Conservation (phyloP, 192 early-diverging fungal species). For the Gonapodya sp. region DNA sequence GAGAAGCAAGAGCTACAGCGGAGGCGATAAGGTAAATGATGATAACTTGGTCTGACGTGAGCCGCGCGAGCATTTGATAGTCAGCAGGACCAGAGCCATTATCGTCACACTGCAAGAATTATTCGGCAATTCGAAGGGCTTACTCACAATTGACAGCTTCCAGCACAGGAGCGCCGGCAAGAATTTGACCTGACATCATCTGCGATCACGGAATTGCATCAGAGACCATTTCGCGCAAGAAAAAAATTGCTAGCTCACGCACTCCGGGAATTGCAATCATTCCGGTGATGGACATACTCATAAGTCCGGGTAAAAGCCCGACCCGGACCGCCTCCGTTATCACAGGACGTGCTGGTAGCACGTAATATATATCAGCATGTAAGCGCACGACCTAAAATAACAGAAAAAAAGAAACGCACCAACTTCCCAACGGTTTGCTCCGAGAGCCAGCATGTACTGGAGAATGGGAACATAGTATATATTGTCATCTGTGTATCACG, state of each 20-base stretch:
- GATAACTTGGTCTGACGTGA: not conserved
- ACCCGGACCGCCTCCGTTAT: not conserved
- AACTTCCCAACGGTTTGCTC: conserved; percentile 3
- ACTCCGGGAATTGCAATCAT: not conserved
- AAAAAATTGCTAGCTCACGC: not conserved
- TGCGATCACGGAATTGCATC: not conserved
- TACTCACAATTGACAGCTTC: not conserved
- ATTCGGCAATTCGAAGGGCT: too few species aligned
- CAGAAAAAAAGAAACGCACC: not conserved
- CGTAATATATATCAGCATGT: too few species aligned
- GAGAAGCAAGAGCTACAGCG: not conserved
- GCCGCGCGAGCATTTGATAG: not conserved
- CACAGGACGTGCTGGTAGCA: not conserved
- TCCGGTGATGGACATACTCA: not conserved
- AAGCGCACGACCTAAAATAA: not conserved
- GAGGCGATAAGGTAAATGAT: not conserved
- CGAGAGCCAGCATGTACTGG: not conserved
- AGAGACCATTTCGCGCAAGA: not conserved
- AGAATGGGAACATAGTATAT: too few species aligned
- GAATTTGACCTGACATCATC: conserved; percentile 10
- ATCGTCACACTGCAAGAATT: too few species aligned
- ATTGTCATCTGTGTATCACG: too few species aligned
- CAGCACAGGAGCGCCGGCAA: not conserved
- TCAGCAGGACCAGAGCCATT: not conserved
- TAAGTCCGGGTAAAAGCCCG: not conserved